phyloP scores from a whole-genome alignment of 2,329 filamentous ascomycete genomes.

The Lecanicillium sp. region DNA sequence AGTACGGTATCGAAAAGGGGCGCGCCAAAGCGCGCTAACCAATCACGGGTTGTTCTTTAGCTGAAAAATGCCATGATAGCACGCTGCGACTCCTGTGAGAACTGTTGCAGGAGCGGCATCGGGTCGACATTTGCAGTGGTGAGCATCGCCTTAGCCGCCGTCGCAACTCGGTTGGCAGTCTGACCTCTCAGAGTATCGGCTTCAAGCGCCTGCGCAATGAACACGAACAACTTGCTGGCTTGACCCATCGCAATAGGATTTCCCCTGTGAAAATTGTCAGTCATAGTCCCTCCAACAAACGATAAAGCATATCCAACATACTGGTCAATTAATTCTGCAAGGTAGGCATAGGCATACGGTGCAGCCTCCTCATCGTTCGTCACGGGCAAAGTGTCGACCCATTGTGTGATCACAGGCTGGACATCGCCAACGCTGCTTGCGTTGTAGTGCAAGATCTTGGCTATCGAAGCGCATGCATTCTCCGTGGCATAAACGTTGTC shows the following conservation, averaged over 20 bases:
- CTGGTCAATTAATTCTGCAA: constrained; percentile 89
- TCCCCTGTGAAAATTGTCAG: constrained; percentile 51
- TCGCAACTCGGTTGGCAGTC: constrained; percentile 68
- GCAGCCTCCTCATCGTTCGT: constrained; percentile 95
- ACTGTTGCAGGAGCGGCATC: constrained; percentile 63
- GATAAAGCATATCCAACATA: constrained; percentile 51
- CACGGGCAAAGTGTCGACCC: constrained; percentile 86
- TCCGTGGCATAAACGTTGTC: constrained; percentile 97
- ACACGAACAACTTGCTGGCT: constrained; percentile 74
- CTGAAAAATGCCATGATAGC: constrained; percentile 73
- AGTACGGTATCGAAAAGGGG: too few species aligned
- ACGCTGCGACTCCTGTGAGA: constrained; percentile 74
- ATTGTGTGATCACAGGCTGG: constrained; percentile 71
- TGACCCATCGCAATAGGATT: constrained; percentile 74
- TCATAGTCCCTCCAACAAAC: constrained; percentile 5
- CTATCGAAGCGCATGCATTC: constrained; percentile 92
- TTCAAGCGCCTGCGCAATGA: constrained; percentile 82
- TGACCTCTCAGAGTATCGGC: constrained; percentile 83
- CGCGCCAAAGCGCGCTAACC: too few species aligned
- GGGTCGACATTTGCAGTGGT: constrained; percentile 67
- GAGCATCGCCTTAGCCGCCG: constrained; percentile 70
- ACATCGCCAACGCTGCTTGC: constrained; percentile 65
- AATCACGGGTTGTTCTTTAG: constrained; percentile 30
- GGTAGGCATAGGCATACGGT: constrained; percentile 88
- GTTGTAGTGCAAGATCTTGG: constrained; percentile 94